Evolutionary conservation across 345 rosid genomes (phyloP).

Genomic region (Cardamine resedifolia): DNA sequence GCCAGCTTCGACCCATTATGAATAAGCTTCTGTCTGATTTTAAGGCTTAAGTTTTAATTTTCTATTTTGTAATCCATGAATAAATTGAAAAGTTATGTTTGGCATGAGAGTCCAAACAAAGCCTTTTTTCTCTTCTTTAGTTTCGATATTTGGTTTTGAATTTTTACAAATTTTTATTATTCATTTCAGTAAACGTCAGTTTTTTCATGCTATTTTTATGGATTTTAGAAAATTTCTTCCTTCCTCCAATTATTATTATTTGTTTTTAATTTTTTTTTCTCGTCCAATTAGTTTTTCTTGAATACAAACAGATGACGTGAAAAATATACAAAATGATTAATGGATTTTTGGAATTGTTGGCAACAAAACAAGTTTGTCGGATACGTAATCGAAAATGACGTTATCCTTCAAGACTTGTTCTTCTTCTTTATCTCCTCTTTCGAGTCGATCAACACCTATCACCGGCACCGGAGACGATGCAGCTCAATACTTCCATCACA

Average conservation of each 20-base stretch:
- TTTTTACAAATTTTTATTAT: neutral
- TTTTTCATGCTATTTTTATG: constrained; percentile 34
- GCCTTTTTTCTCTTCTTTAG: neutral
- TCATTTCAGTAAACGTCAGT: constrained; percentile 5
- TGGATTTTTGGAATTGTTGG: neutral
- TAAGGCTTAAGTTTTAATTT: neutral
- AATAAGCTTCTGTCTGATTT: neutral
- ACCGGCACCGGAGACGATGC: constrained; percentile 13
- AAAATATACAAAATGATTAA: neutral
- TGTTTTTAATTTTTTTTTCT: too few relatives aligned
- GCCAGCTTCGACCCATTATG: constrained; percentile 17
- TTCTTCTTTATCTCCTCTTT: constrained; percentile 11
- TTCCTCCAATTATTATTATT: too few relatives aligned
- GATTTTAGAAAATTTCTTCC: constrained; percentile 21
- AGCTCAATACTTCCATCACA: neutral
- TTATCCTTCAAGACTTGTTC: constrained; percentile 22
- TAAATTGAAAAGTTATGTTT: neutral
- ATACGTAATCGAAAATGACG: constrained; percentile 31
- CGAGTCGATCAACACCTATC: constrained; percentile 17
- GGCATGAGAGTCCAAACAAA: neutral
- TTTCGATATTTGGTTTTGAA: neutral
- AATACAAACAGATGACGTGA: neutral
- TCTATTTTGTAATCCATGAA: neutral
- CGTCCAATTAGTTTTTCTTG: neutral
- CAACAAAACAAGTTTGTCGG: constrained; percentile 20